Evolutionary conservation across 495 filamentous ascomycete species (phyloP), one percentile per base, ranked within the genome.

Genomic region (Lasiosphaeria miniovina): DNA sequence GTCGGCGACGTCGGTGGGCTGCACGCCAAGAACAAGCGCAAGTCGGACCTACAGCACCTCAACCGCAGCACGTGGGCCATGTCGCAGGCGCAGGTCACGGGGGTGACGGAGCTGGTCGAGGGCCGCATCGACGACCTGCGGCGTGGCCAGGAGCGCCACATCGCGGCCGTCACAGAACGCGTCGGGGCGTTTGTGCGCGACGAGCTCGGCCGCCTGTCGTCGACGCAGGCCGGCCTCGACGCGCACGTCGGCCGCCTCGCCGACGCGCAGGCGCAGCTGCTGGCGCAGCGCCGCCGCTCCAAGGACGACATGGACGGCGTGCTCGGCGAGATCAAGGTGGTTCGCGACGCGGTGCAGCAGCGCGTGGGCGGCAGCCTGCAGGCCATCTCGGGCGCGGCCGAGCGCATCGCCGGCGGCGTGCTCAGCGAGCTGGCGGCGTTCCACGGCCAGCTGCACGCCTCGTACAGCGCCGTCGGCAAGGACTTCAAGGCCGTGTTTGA

Each of bases 261-360:
- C 34, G 74, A 77, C 36, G 87, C 85, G 12, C 86, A 89, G 71
- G 67, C 77, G 24, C 82, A 88, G 60, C 82, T 94, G 10, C 80
- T 86, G 36, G 76, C 78, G 14, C 87, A 93, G 64, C 89, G 86
- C 15, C 76, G 82, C 33, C 75, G 81, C 52, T 87, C 90, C 3
- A 90, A 89, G 65, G 86, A 92, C 55, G 88, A 94, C 58, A 95
- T 96, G 90, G 92, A 97, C 64, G 76, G 82, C 34, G 88, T 96
- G 31, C 82, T 98, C 4, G 93, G 94, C 64, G 94, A 95, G 66
- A 96, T 98, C 69, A 92, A 94, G 67, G 83, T 82, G 41, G 80
- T 97, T 34, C 83, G 94, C 31, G 88, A 96, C 72, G 87, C 90
- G 50, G 88, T 97, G 15, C 97, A 96, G 74, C 74, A 81, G 38